phyloP scores from a whole-genome alignment of 1,284 basidiomycete species.

The Tylopilus sp. region DNA sequence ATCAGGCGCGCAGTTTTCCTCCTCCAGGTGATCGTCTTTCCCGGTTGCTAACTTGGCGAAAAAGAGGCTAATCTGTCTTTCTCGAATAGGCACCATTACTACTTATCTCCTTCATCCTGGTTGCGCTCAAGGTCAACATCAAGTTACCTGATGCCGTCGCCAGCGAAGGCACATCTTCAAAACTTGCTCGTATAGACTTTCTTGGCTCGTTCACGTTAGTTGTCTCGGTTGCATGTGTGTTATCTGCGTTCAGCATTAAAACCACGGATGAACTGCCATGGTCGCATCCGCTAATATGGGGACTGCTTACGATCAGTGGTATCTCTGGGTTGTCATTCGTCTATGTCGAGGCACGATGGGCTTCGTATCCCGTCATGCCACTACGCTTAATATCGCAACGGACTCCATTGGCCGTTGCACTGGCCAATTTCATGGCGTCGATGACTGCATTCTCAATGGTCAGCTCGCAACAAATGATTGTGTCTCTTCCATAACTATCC shows the following conservation, averaged over 20 bases:
- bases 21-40: slow-evolving; percentile 58
- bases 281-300: slow-evolving; percentile 65
- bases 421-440: slow-evolving; percentile 75
- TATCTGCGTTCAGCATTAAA: slow-evolving; percentile 76
- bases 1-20: slow-evolving; percentile 30
- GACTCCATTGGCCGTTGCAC: slow-evolving; percentile 74
- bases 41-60: slow-evolving; percentile 52
- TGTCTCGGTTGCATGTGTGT: slow-evolving; percentile 63
- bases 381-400: slow-evolving; percentile 67
- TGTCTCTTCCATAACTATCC: neutral
- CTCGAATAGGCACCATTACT: slow-evolving; percentile 64
- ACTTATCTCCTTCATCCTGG: slow-evolving; percentile 60
- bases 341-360: slow-evolving; percentile 67
- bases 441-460: slow-evolving; percentile 78
- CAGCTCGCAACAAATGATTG: slow-evolving; percentile 28
- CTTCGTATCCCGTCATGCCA: slow-evolving; percentile 82
- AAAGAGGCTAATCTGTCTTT: slow-evolving; percentile 7
- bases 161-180: slow-evolving; percentile 54
- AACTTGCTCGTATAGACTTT: slow-evolving; percentile 76
- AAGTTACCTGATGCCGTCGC: slow-evolving; percentile 56
- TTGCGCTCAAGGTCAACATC: slow-evolving; percentile 71
- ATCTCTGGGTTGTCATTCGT: slow-evolving; percentile 59
- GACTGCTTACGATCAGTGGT: slow-evolving; percentile 55
- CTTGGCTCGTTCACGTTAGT: slow-evolving; percentile 78
- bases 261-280: slow-evolving; percentile 77